Conservation (phyloP, 208 protist species). For the Naegleria fowleri region DNA sequence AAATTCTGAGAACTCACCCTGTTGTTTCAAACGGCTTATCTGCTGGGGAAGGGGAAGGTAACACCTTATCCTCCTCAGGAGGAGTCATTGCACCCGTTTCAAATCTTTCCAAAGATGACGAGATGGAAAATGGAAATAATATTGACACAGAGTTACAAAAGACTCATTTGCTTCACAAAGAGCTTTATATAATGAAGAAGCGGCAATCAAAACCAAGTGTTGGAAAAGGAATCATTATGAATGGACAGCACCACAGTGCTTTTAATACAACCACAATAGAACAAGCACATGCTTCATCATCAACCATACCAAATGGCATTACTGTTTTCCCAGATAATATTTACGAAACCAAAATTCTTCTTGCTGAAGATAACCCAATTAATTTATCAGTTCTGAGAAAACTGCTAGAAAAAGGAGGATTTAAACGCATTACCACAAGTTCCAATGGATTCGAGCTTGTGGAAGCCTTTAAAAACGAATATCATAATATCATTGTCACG, state of each 20-base stretch:
- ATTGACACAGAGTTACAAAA: neutral
- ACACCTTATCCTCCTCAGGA: neutral
- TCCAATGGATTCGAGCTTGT: neutral
- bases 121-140: neutral
- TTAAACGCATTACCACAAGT: neutral
- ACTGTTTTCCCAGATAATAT: neutral
- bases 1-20: neutral
- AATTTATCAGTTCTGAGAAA: neutral
- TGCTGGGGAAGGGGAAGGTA: neutral
- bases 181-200: neutral
- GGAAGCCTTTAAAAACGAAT: neutral
- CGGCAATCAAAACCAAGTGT: neutral
- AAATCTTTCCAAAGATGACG: neutral
- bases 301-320: neutral
- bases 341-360: neutral
- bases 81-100: neutral
- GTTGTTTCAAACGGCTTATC: neutral
- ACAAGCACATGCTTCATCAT: neutral
- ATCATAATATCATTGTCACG: neutral
- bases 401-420: neutral
- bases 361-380: neutral
- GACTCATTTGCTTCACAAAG: neutral
- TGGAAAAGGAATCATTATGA: neutral
- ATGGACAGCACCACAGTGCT: neutral
- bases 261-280: neutral